Evolutionary conservation across 2,329 filamentous ascomycete species (phyloP), one percentile per base, ranked within the genome.

Genomic region (Neofusicoccum laricinum): DNA sequence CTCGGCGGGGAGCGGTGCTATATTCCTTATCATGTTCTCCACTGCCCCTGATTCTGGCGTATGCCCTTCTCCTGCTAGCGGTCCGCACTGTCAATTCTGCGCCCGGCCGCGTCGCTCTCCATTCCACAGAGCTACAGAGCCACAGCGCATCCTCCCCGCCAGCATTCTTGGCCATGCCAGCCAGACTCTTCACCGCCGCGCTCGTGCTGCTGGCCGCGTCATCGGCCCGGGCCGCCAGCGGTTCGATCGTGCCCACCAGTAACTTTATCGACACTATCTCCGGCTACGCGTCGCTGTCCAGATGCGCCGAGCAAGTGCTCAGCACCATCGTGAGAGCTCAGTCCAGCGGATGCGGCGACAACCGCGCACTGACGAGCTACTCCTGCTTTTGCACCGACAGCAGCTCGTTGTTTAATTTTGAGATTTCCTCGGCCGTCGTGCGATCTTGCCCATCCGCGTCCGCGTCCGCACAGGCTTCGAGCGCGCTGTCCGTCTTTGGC

Each of bases 321-420:
- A 61, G 58, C 34, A 61, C 58, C 12, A 49, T 61, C 10, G 58
- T 61, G n/a, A 19, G 58, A 12, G 58, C 17, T 2, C 43, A 50
- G 19, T 40, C 19, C 12, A 61, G 45, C 34, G 58, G 58, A 10
- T 61, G 58, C 30, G 58, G 58, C 3, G 58, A 61, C 21, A 17
- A 50, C n/a, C 1, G 4, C 3, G 19, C 17, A 12, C 7, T 49
- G 14, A 61, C 45, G 11, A 40, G 32, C 43, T 61, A 61, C 25
- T 50, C 58, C 1, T 61, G 58, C 45, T 61, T 61, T 45, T 61
- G 58, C 45, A 50, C 58, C 1, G 21, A 50, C 2, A 50, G 45
- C 12, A 40, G 34, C 36, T 15, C 15, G 1, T 21, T 17, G 4
- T 49, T 32, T 17, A 61, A 45, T 14, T 11, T 10, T 3, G n/a